Evolutionary conservation across 257 asterid genomes (phyloP), one percentile per base, ranked within the genome.

Genomic region (Euphrasia confusa): DNA sequence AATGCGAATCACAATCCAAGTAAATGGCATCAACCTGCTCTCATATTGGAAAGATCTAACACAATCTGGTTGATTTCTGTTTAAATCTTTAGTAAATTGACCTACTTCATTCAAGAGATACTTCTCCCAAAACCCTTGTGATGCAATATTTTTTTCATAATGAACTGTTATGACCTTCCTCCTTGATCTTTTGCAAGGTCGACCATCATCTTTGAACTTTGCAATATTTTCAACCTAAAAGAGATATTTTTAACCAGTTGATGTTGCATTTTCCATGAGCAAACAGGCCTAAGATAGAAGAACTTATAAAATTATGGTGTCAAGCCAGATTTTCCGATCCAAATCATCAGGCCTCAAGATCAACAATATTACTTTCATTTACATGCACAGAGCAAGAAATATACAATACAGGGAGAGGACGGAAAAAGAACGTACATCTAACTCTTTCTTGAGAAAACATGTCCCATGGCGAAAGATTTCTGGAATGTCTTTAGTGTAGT

Each of bases 401-500:
- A 10, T 50, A 26, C 1, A 2, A 7, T 15, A 47, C 44, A 42
- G 50, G 8, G 21, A 15, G 10, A 28, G 50, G 44, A 60, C 24
- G 45, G 32, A 52, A 49, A 53, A 35, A 44, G 60, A 66, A 60
- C 7, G 57, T 67, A 55, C n/a, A 63, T 49, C 57, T 61, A 85
- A 95, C 86, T 88, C 82, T 64, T 74, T 78, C 80, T 83, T 82
- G 63, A 88, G 65, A 70, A 68, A 77, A 71, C 95, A 88, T 61
- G 98, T 86, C 42, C 96, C 96, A 75, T 91, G 98, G 75, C 98
- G 95, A 76, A 88, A 81, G 39, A 86, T 80, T 58, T 66, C 82
- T 3, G 86, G 90, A 65, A 90, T 78, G 61, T 80, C 81, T 30
- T 79, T 79, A 72, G 79, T 89, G 79, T 88, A 92, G 75, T 92